These are phyloP conservation scores for Gossypioides kirkii DNA, from an alignment of 345 rosid genomes.

Conservation along the genomic window DNA sequence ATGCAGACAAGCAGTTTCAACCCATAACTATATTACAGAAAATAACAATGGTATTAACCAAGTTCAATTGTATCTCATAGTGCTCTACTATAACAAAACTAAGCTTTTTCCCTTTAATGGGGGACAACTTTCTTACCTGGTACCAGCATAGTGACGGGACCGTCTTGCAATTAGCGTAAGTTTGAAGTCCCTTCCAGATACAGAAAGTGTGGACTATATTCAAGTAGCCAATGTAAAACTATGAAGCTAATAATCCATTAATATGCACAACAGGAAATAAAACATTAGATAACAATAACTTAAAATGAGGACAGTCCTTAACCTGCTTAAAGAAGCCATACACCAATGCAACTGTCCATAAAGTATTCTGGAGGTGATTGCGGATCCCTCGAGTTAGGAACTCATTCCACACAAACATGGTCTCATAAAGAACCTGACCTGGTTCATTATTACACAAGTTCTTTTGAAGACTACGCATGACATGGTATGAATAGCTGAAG, in stretches of 20 bases:
- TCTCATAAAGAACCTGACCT: slow-evolving; percentile 69
- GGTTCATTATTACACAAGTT: slow-evolving; percentile 63
- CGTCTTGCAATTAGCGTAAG: slow-evolving; percentile 95
- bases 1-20: background rate
- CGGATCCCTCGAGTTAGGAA: slow-evolving; percentile 89
- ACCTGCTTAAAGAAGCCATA: slow-evolving; percentile 99
- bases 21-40: background rate
- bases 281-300: background rate
- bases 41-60: background rate
- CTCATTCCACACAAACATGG: slow-evolving; percentile 99
- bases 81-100: background rate
- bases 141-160: slow-evolving; percentile 96
- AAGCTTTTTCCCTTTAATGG: background rate
- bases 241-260: background rate
- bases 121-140: slow-evolving; percentile 51
- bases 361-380: slow-evolving; percentile 76
- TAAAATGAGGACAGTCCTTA: slow-evolving; percentile 23
- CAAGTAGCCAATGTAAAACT: slow-evolving; percentile 23
- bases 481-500: slow-evolving; percentile 94
- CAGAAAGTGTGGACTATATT: slow-evolving; percentile 61
- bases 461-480: slow-evolving; percentile 89
- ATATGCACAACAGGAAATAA: slow-evolving; percentile 6
- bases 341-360: slow-evolving; percentile 97
- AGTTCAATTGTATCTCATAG: slow-evolving; percentile 6
- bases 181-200: slow-evolving; percentile 70